phyloP scores from a whole-genome alignment of 1,139 yeast species.

The Zhuliangozyma blackwelliae region DNA sequence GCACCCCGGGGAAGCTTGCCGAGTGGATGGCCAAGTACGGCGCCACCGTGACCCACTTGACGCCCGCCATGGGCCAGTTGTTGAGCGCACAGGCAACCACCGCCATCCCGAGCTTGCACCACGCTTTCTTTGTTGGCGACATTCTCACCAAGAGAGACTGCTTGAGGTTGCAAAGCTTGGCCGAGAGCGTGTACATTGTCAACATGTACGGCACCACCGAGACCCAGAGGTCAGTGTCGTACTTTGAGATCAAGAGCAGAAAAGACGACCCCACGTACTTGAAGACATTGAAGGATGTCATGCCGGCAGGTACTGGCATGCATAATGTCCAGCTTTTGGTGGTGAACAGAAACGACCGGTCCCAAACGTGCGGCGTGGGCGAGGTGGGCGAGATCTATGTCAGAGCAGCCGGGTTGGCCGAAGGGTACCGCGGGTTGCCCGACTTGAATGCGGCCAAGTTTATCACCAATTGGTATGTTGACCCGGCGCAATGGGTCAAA shows the following conservation, averaged over 20 bases:
- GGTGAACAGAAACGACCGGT: slow-evolving; percentile 82
- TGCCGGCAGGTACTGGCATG: slow-evolving; percentile 99
- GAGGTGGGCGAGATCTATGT: slow-evolving; percentile 98
- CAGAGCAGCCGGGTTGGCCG: slow-evolving; percentile 97
- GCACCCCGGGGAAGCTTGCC: slow-evolving; percentile 95
- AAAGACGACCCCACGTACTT: slow-evolving; percentile 67
- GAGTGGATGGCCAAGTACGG: slow-evolving; percentile 93
- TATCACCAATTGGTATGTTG: slow-evolving; percentile 84
- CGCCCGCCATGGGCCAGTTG: slow-evolving; percentile 99
- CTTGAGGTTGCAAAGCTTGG: slow-evolving; percentile 83
- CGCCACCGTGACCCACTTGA: slow-evolving; percentile 93
- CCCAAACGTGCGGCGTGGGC: slow-evolving; percentile 95
- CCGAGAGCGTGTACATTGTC: slow-evolving; percentile 83
- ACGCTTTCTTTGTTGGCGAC: slow-evolving; percentile 98
- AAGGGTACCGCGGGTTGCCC: slow-evolving; percentile 89
- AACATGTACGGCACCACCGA: slow-evolving; percentile 99
- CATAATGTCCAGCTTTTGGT: slow-evolving; percentile 87
- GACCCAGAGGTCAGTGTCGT: slow-evolving; percentile 96
- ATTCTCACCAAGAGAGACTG: slow-evolving; percentile 96
- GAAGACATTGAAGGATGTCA: slow-evolving; percentile 83
- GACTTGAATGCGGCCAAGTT: slow-evolving; percentile 86
- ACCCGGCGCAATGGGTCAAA: slow-evolving; percentile 53
- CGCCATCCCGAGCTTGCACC: slow-evolving; percentile 80
- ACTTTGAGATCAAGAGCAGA: slow-evolving; percentile 79
- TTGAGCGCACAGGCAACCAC: slow-evolving; percentile 95